These are phyloP conservation scores for Pyrus communis DNA, from an alignment of 306 rosid genomes.

Conservation along the genomic window DNA sequence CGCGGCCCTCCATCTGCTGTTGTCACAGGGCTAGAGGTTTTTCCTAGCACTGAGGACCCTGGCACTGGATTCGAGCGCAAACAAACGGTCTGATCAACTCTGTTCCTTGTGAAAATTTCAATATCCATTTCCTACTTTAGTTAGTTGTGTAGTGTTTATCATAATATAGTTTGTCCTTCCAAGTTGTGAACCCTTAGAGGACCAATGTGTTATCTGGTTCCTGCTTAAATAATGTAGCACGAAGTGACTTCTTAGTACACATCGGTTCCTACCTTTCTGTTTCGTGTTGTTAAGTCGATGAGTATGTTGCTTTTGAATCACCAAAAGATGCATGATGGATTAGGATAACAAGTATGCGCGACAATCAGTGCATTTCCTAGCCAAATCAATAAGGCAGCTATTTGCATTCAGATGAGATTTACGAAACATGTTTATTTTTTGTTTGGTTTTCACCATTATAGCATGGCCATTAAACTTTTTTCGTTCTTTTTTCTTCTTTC, in stretches of 20 bases:
- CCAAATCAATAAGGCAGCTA: background rate
- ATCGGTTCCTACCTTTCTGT: background rate
- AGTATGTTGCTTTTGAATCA: background rate
- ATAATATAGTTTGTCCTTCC: background rate
- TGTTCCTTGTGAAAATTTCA: background rate
- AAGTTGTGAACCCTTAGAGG: background rate
- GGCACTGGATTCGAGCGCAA: constrained; percentile 53
- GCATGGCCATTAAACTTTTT: background rate
- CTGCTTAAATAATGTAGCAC: background rate
- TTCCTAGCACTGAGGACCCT: constrained; percentile 51
- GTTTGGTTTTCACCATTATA: background rate
- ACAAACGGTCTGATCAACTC: constrained; percentile 44
- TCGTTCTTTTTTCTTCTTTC: background rate
- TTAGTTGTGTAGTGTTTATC: background rate
- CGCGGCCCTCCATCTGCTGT: constrained; percentile 69
- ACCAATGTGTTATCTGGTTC: background rate
- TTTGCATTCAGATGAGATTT: background rate
- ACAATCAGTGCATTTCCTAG: background rate
- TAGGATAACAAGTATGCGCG: background rate
- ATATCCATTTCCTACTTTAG: background rate
- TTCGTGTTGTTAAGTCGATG: background rate
- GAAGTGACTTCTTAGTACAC: background rate
- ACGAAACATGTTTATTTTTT: background rate
- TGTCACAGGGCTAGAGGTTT: constrained; percentile 59
- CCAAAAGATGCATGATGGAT: background rate